Conservation (phyloP, 2,329 filamentous ascomycete genomes). For the Epichloe gansuensis region DNA sequence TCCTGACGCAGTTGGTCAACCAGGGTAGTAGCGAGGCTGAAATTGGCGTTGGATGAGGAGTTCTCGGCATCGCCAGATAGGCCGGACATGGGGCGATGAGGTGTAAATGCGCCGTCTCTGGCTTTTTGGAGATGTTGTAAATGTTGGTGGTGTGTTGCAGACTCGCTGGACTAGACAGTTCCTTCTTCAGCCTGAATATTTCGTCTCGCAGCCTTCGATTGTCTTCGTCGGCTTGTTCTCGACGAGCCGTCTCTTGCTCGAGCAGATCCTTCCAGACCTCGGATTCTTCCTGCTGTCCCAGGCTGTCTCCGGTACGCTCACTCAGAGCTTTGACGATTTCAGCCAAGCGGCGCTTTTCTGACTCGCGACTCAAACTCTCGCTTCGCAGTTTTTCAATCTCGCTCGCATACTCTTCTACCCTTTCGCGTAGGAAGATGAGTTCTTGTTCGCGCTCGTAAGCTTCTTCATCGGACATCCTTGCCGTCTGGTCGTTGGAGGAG, state of each 20-base stretch:
- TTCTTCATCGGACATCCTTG: conserved; percentile 45
- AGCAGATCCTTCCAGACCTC: conserved; percentile 94
- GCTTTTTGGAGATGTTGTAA: conserved; percentile 49
- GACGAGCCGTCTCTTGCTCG: conserved; percentile 77
- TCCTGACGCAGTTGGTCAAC: conserved; percentile 63
- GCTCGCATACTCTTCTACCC: conserved; percentile 70
- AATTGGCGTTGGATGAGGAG: conserved; percentile 29
- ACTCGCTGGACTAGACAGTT: conserved; percentile 27
- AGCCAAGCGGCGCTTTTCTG: conserved; percentile 75
- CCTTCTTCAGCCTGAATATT: conserved; percentile 58
- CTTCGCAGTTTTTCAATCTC: conserved; percentile 73
- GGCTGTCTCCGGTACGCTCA: conserved; percentile 35
- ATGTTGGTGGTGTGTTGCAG: conserved; percentile 52
- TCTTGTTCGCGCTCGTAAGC: conserved; percentile 70
- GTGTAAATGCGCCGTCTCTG: conserved; percentile 30
- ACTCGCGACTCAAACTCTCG: conserved; percentile 67
- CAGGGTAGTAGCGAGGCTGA: conserved; percentile 51
- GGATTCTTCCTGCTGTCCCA: conserved; percentile 48
- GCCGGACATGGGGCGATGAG: conserved; percentile 37
- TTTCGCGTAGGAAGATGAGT: conserved; percentile 70
- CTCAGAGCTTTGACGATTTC: conserved; percentile 56
- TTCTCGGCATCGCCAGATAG: conserved; percentile 39
- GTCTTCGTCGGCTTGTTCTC: conserved; percentile 85
- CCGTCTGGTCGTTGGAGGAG: conserved; percentile 46
- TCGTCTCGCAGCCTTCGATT: conserved; percentile 77